These are phyloP conservation scores for Mucor lusitanicus DNA, from an alignment of 371 early-diverging fungal species.

Conservation along the genomic window DNA sequence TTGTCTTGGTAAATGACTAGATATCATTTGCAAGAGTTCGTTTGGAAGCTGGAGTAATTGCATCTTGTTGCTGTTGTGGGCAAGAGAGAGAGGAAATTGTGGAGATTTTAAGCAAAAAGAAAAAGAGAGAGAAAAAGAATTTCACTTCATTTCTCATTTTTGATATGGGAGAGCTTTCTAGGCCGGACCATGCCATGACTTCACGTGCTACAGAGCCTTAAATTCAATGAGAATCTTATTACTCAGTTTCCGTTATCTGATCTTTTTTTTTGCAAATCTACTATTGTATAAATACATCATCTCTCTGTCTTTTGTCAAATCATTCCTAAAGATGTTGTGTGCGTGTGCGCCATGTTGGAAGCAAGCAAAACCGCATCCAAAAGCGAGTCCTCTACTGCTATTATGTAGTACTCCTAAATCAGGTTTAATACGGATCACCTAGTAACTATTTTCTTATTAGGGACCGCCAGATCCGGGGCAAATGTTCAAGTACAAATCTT, in stretches of 20 bases:
- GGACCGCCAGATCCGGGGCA: too few species aligned
- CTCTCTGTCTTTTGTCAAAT: not conserved
- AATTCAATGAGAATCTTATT: not conserved
- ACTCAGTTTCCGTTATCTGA: not conserved
- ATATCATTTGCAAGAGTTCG: conserved; percentile 31
- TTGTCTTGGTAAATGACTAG: conserved; percentile 22
- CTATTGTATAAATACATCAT: not conserved
- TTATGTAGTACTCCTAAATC: too few species aligned
- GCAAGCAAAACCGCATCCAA: not conserved
- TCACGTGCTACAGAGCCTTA: not conserved
- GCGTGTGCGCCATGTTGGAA: not conserved
- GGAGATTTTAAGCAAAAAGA: too few species aligned
- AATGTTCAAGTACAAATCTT: too few species aligned
- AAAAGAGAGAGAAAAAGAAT: not conserved
- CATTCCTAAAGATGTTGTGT: not conserved
- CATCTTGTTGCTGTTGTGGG: too few species aligned
- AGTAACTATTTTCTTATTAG: too few species aligned
- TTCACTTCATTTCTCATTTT: not conserved
- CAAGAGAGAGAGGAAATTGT: too few species aligned
- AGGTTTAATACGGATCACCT: too few species aligned
- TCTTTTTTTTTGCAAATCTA: not conserved
- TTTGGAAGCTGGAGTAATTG: conserved; percentile 26
- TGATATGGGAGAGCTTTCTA: too few species aligned
- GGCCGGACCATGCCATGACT: not conserved
- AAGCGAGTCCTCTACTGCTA: not conserved